phyloP scores from a whole-genome alignment of 495 filamentous ascomycete genomes.

The Xylaria grammica region DNA sequence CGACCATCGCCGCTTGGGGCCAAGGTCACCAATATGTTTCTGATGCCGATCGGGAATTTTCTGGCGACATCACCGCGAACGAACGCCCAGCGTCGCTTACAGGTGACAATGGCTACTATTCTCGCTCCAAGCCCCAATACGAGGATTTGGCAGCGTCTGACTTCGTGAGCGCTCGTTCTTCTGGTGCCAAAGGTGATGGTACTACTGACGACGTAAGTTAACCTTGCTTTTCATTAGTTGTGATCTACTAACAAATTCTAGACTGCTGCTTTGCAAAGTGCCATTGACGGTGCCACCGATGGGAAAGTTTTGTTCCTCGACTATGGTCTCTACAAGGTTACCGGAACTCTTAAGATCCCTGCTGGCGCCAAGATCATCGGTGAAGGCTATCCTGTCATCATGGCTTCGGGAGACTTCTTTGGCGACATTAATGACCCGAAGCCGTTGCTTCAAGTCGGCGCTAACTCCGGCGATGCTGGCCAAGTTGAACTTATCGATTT shows the following conservation, averaged over 20 bases:
- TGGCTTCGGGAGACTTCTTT: conserved; percentile 77
- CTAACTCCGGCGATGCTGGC: conserved; percentile 71
- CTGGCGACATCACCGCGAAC: conserved; percentile 44
- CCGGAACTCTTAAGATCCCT: conserved; percentile 67
- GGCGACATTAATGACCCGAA: conserved; percentile 70
- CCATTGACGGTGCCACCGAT: conserved; percentile 62
- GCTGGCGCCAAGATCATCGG: conserved; percentile 72
- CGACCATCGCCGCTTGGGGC: conserved; percentile 58
- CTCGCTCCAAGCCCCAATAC: conserved; percentile 66
- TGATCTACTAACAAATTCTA: conserved; percentile 25
- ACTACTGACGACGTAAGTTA: conserved; percentile 67
- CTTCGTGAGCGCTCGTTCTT: conserved; percentile 66
- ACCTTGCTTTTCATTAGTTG: conserved; percentile 47
- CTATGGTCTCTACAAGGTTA: conserved; percentile 66
- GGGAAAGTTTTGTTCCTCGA: conserved; percentile 66
- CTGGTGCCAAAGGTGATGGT: conserved; percentile 76
- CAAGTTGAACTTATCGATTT: conserved; percentile 81
- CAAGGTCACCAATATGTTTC: conserved; percentile 51
- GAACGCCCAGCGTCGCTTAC: conserved; percentile 45
- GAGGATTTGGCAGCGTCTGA: conserved; percentile 51
- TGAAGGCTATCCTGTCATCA: conserved; percentile 86
- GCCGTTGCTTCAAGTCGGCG: conserved; percentile 76
- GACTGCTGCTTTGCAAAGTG: conserved; percentile 62
- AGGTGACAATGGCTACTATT: conserved; percentile 50
- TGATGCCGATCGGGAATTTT: conserved; percentile 45